A percentile compares a stretch with the other conserved stretches of the same genome.
Conservation (phyloP, 306 rosid species). For the Alnus rubra region DNA sequence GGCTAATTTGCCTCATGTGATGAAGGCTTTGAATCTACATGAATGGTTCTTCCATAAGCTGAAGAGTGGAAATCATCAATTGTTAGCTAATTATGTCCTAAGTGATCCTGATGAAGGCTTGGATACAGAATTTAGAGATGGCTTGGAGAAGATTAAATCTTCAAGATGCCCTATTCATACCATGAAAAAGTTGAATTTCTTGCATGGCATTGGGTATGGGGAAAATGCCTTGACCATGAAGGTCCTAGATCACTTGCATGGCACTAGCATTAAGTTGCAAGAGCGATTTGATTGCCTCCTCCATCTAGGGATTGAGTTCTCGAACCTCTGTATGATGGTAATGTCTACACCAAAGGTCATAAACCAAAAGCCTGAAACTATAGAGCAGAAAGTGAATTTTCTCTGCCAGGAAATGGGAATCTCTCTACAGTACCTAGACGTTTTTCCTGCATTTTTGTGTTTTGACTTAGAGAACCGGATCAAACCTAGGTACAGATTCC, state of each 20-base stretch:
- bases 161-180: constrained; percentile 43
- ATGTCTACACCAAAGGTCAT: constrained; percentile 51
- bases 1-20: constrained; percentile 63
- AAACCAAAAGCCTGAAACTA: constrained; percentile 54
- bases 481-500: constrained; percentile 69
- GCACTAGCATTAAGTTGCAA: constrained; percentile 43
- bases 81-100: constrained; percentile 43
- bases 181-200: constrained; percentile 59
- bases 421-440: constrained; percentile 42
- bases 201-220: constrained; percentile 76
- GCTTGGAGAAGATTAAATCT: constrained; percentile 44
- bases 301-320: constrained; percentile 51
- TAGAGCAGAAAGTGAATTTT: constrained; percentile 59
- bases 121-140: constrained; percentile 33
- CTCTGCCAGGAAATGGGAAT: constrained; percentile 55
- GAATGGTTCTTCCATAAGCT: constrained; percentile 66
- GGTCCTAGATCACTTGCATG: constrained; percentile 52
- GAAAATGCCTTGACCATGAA: constrained; percentile 62
- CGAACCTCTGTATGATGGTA: constrained; percentile 56
- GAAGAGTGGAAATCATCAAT: constrained; percentile 47
- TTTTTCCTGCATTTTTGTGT: constrained; percentile 62
- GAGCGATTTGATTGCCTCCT: constrained; percentile 66
- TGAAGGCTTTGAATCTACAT: constrained; percentile 68
- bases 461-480: constrained; percentile 69
- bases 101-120: constrained; percentile 41